Evolutionary conservation across 2,329 filamentous ascomycete species (phyloP).

Genomic region (Didymella lethalis): DNA sequence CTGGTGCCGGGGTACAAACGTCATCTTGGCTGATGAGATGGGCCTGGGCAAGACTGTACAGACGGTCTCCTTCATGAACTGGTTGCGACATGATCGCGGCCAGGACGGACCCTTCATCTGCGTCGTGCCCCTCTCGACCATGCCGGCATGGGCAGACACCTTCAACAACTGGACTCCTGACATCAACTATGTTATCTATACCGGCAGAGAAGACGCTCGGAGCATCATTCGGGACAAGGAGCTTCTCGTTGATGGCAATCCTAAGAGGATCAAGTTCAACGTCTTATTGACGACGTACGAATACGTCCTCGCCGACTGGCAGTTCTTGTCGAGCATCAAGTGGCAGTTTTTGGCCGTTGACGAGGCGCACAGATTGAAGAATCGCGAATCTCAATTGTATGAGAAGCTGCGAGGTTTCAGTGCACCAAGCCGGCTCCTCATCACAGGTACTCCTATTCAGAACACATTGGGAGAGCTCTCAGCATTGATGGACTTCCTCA

Average conservation of each 20-base stretch:
- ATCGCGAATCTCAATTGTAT: slow-evolving; percentile 93
- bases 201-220: slow-evolving; percentile 85
- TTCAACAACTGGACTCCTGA: slow-evolving; percentile 97
- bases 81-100: slow-evolving; percentile 86
- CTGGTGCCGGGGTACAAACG: slow-evolving; percentile 93
- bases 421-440: slow-evolving; percentile 86
- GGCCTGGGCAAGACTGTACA: slow-evolving; percentile 98
- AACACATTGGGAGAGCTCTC: slow-evolving; percentile 94
- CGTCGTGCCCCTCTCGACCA: slow-evolving; percentile 95
- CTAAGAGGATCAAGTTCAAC: slow-evolving; percentile 92
- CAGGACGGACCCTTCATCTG: slow-evolving; percentile 97
- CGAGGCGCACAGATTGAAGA: slow-evolving; percentile 96
- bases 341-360: slow-evolving; percentile 98
- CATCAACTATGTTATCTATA: slow-evolving; percentile 96
- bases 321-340: slow-evolving; percentile 87
- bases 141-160: slow-evolving; percentile 97
- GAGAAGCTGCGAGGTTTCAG: slow-evolving; percentile 84
- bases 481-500: slow-evolving; percentile 93
- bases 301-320: slow-evolving; percentile 86
- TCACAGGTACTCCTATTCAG: slow-evolving; percentile 96
- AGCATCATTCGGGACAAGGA: slow-evolving; percentile 90
- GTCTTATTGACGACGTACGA: slow-evolving; percentile 98
- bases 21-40: slow-evolving; percentile 98
- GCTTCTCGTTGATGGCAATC: slow-evolving; percentile 83
- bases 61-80: slow-evolving; percentile 95